Evolutionary conservation across 2,329 filamentous ascomycete species (phyloP).

Genomic region (Penicillium fuscoglaucum): DNA sequence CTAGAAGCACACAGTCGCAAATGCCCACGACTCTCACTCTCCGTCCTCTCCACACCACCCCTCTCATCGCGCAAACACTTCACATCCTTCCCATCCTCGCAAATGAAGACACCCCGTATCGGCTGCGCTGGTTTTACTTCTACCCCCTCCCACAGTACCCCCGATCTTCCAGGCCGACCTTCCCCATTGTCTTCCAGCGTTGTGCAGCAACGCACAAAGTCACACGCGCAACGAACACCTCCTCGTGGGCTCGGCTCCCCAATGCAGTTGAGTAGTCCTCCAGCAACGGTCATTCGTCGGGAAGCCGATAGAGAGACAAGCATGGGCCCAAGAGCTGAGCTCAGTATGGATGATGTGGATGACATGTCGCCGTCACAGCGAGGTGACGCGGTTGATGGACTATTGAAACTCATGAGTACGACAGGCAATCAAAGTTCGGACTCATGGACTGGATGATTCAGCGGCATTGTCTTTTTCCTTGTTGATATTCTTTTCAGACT

Average conservation of each 20-base stretch:
- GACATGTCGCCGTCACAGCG: constrained; percentile 31
- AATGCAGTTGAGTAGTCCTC: constrained; percentile 40
- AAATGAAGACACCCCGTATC: constrained; percentile 24
- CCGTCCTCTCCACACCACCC: constrained; percentile 22
- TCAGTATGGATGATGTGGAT: background rate
- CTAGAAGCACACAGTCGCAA: constrained; percentile 44
- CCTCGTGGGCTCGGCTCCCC: constrained; percentile 29
- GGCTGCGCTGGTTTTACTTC: constrained; percentile 18
- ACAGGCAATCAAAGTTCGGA: constrained; percentile 29
- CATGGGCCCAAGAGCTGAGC: constrained; percentile 14
- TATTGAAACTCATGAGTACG: constrained; percentile 44
- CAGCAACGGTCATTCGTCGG: constrained; percentile 29
- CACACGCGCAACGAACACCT: constrained; percentile 19
- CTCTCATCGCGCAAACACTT: constrained; percentile 20
- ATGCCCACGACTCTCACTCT: constrained; percentile 31
- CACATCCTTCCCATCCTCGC: constrained; percentile 14
- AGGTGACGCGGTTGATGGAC: constrained; percentile 42
- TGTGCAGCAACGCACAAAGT: constrained; percentile 15
- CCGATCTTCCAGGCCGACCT: constrained; percentile 22
- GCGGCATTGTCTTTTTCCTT: background rate
- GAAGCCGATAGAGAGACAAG: constrained; percentile 15
- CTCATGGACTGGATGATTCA: constrained; percentile 24
- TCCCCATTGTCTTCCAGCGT: constrained; percentile 16
- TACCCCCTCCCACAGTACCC: constrained; percentile 23
- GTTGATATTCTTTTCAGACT: background rate